A percentile compares a stretch with the other conserved stretches of the same genome.
Evolutionary conservation across 352 stramenopile genomes (phyloP).

Genomic region (Thraustochytrium striatum): DNA sequence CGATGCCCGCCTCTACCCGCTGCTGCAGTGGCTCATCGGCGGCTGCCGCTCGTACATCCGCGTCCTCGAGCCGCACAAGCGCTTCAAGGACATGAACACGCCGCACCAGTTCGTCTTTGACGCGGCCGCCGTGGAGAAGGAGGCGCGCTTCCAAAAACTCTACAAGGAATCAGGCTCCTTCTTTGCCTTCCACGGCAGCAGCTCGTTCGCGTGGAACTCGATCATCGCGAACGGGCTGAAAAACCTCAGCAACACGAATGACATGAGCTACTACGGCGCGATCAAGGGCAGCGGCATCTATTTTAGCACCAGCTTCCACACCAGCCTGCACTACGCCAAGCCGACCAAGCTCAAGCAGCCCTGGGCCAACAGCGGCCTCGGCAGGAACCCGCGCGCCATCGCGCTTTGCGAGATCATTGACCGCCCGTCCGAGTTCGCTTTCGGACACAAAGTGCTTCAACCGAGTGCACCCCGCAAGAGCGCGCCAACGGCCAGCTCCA

Average conservation of each 20-base stretch:
- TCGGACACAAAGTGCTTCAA: constrained; percentile 46
- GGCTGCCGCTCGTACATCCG: constrained; percentile 38
- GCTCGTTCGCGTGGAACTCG: constrained; percentile 43
- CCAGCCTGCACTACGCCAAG: constrained; percentile 45
- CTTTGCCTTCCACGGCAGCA: constrained; percentile 45
- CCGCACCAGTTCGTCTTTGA: constrained; percentile 47
- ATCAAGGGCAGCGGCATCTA: constrained; percentile 47
- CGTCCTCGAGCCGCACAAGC: constrained; percentile 19
- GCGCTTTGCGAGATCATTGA: constrained; percentile 46
- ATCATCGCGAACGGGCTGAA: constrained; percentile 45
- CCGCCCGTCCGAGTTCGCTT: constrained; percentile 11
- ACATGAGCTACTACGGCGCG: constrained; percentile 47
- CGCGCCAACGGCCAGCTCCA: constrained; percentile 40
- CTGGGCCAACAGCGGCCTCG: constrained; percentile 28
- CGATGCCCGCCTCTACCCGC: constrained; percentile 34
- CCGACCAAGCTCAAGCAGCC: constrained; percentile 47
- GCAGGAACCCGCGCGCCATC: constrained; percentile 18
- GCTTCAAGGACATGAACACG: constrained; percentile 45
- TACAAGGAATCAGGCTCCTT: constrained; percentile 37
- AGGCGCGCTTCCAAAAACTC: constrained; percentile 26
- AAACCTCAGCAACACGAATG: constrained; percentile 46
- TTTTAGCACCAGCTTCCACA: constrained; percentile 46
- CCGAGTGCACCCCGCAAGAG: constrained; percentile 41
- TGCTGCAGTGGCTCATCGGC: constrained; percentile 43
- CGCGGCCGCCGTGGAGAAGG: constrained; percentile 19